Evolutionary conservation across 495 filamentous ascomycete species (phyloP).

Genomic region (Recurvomyces mirabilis): DNA sequence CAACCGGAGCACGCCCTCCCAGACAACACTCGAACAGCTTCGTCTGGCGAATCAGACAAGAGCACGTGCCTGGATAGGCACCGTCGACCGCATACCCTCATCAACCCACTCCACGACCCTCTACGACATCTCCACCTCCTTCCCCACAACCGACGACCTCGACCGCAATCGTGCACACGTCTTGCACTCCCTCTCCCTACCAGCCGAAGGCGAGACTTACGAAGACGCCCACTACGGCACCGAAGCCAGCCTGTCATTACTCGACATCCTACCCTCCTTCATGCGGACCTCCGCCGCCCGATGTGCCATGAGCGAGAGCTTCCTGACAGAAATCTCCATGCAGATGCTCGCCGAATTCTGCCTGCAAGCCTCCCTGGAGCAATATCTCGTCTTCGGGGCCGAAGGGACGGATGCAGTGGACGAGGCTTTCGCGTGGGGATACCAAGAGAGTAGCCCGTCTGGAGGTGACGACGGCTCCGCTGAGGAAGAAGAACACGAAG

Average conservation of each 20-base stretch:
- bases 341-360: slow-evolving; percentile 39
- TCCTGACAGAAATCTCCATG: slow-evolving; percentile 32
- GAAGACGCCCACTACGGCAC: slow-evolving; percentile 26
- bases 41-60: slow-evolving; percentile 10
- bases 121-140: too few species aligned
- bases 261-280: slow-evolving; percentile 37
- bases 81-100: background rate
- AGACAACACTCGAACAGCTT: slow-evolving; percentile 3
- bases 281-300: slow-evolving; percentile 36
- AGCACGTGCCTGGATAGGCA: slow-evolving; percentile 2
- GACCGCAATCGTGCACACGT: slow-evolving; percentile 16
- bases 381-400: slow-evolving; percentile 30
- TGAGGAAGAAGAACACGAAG: background rate
- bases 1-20: slow-evolving; percentile 12
- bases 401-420: slow-evolving; percentile 18
- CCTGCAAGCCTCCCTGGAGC: slow-evolving; percentile 41
- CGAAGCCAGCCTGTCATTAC: slow-evolving; percentile 24
- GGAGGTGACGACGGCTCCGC: slow-evolving; percentile 1
- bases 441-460: background rate
- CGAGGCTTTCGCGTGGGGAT: slow-evolving; percentile 16
- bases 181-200: slow-evolving; percentile 10
- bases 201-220: slow-evolving; percentile 16
- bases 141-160: background rate
- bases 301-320: slow-evolving; percentile 15
- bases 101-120: too few species aligned